Conservation (phyloP, 2,329 filamentous ascomycete genomes). For the Pseudocercospora musae region DNA sequence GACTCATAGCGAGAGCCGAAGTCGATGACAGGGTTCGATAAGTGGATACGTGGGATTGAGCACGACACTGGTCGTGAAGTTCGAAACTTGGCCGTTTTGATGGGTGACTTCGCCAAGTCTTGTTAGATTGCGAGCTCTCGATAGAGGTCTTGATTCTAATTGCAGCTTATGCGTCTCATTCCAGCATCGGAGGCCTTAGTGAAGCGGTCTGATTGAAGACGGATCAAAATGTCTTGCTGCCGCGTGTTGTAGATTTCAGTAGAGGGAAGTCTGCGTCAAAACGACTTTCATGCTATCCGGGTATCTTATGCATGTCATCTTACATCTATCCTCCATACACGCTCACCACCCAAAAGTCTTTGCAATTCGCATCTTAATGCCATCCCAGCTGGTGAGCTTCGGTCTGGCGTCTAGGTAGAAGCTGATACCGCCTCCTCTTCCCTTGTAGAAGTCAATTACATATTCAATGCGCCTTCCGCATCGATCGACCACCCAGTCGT, state of each 20-base stretch:
- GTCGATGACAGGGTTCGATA: not conserved
- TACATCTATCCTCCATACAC: not conserved
- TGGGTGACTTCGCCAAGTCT: not conserved
- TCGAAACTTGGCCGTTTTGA: not conserved
- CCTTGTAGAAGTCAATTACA: slow-evolving; percentile 96
- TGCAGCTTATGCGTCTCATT: too few species aligned
- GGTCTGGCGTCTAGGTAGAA: slow-evolving; percentile 65
- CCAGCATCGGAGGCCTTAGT: too few species aligned
- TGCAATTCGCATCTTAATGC: slow-evolving; percentile 54
- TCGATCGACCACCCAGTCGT: slow-evolving; percentile 95
- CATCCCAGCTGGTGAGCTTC: slow-evolving; percentile 62
- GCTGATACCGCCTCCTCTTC: slow-evolving; percentile 52
- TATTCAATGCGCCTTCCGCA: slow-evolving; percentile 86
- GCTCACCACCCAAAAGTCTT: slow-evolving; percentile 26
- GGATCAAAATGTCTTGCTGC: too few species aligned
- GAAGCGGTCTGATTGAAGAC: too few species aligned
- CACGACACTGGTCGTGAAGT: not conserved
- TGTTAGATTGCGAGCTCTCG: not conserved
- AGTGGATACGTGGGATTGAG: not conserved
- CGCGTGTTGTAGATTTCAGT: not conserved
- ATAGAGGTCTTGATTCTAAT: not conserved
- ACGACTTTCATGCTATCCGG: not conserved
- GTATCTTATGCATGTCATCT: slow-evolving; percentile 7
- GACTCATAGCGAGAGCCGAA: not conserved
- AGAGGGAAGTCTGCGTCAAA: not conserved